Evolutionary conservation across 2,329 filamentous ascomycete genomes (phyloP).

Genomic region (Talaromyces pinophilus): DNA sequence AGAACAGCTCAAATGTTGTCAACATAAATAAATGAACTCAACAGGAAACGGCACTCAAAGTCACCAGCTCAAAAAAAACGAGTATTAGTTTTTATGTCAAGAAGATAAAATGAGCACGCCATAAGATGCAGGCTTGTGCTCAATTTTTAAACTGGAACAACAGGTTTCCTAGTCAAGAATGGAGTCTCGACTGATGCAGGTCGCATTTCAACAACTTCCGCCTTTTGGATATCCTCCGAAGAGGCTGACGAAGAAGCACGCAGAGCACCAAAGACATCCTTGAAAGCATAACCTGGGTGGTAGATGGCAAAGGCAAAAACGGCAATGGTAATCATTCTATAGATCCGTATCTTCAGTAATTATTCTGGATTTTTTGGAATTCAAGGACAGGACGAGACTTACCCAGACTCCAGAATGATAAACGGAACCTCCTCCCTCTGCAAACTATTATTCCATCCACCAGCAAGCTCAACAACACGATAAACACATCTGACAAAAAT

Average conservation of each 20-base stretch:
- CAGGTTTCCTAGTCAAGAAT: background rate
- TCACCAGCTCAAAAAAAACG: background rate
- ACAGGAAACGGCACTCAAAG: background rate
- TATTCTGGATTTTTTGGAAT: background rate
- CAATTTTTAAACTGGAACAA: background rate
- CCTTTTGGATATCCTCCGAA: background rate
- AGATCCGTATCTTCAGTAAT: background rate
- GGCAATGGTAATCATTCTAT: background rate
- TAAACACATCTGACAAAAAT: background rate
- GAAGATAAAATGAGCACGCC: background rate
- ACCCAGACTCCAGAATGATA: constrained; percentile 12
- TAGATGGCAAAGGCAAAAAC: background rate
- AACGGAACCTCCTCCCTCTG: constrained; percentile 2
- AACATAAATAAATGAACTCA: background rate
- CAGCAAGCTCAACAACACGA: constrained; percentile 10
- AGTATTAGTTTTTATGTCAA: background rate
- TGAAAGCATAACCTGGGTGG: background rate
- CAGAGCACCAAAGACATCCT: background rate
- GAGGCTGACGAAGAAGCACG: background rate
- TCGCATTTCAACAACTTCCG: background rate
- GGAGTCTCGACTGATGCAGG: background rate
- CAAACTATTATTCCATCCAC: constrained; percentile 10
- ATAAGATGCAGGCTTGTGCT: background rate
- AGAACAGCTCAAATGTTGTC: background rate
- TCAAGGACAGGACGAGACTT: background rate